phyloP scores from a whole-genome alignment of 352 stramenopile genomes.

The Saprolegnia diclina region DNA sequence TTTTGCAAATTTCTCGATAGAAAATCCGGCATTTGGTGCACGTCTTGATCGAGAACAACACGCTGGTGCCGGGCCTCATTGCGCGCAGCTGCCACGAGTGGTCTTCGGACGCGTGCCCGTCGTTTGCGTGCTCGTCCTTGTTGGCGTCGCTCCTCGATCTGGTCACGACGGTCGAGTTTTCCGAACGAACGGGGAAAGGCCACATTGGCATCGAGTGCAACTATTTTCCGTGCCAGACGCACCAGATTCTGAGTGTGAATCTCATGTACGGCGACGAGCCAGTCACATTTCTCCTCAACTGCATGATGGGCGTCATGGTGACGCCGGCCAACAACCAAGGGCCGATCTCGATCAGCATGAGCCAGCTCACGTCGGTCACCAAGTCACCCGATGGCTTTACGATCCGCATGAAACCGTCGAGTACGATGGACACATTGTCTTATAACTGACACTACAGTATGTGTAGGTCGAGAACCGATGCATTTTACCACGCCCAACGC shows the following conservation, averaged over 20 bases:
- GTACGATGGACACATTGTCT: neutral
- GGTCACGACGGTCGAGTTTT: conserved; percentile 80
- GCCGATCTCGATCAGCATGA: conserved; percentile 28
- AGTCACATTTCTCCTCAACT: conserved; percentile 68
- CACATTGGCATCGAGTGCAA: conserved; percentile 75
- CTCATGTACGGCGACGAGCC: conserved; percentile 80
- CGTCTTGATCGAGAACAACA: conserved; percentile 74
- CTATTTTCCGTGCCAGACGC: conserved; percentile 81
- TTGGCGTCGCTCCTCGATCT: conserved; percentile 80
- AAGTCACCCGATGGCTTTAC: neutral
- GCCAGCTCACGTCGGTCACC: conserved; percentile 13
- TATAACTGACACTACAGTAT: neutral
- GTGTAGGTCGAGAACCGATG: conserved; percentile 10
- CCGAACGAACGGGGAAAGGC: conserved; percentile 37
- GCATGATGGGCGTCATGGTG: conserved; percentile 81
- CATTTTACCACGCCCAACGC: conserved; percentile 22
- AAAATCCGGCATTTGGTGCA: conserved; percentile 81
- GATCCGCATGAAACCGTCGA: neutral
- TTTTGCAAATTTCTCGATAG: neutral
- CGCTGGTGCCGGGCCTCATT: conserved; percentile 65
- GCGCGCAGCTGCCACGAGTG: conserved; percentile 75
- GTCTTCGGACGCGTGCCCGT: conserved; percentile 40
- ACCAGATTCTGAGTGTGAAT: conserved; percentile 64
- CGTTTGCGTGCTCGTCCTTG: conserved; percentile 67
- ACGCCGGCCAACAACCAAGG: conserved; percentile 47